Evolutionary conservation across 306 rosid genomes (phyloP).

Genomic region (Acacia acuminata): DNA sequence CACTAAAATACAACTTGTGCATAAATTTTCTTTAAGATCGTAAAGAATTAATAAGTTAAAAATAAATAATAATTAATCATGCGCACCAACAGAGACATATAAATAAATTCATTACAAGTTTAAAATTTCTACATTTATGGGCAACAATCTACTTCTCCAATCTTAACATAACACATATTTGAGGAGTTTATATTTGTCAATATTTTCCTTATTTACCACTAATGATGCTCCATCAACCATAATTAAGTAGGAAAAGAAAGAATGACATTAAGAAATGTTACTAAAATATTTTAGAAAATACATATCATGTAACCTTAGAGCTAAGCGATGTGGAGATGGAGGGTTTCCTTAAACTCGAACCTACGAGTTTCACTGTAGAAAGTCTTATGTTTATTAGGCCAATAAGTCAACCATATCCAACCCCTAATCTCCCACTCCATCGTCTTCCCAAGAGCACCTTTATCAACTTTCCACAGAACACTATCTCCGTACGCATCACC

Average conservation of each 20-base stretch:
- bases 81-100: too few species aligned
- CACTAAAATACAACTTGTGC: not conserved
- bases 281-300: too few species aligned
- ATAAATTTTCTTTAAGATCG: too few species aligned
- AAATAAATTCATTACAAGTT: not conserved
- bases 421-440: slow-evolving; percentile 95
- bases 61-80: too few species aligned
- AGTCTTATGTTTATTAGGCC: slow-evolving; percentile 81
- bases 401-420: slow-evolving; percentile 91
- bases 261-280: too few species aligned
- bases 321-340: slow-evolving; percentile 60
- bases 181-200: too few species aligned
- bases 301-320: not conserved
- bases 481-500: slow-evolving; percentile 85
- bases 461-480: slow-evolving; percentile 84
- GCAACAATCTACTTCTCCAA: too few species aligned
- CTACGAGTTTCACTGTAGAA: slow-evolving; percentile 75
- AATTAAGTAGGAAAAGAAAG: too few species aligned
- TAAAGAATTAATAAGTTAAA: not conserved
- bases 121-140: not conserved
- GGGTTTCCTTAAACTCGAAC: slow-evolving; percentile 72
- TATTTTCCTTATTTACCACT: too few species aligned
- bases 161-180: too few species aligned
- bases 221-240: too few species aligned
- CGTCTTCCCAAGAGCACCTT: slow-evolving; percentile 55